Base-by-base conservation (phyloP, 2,329 filamentous ascomycete genomes). In the Exophiala xenobiotica region DNA sequence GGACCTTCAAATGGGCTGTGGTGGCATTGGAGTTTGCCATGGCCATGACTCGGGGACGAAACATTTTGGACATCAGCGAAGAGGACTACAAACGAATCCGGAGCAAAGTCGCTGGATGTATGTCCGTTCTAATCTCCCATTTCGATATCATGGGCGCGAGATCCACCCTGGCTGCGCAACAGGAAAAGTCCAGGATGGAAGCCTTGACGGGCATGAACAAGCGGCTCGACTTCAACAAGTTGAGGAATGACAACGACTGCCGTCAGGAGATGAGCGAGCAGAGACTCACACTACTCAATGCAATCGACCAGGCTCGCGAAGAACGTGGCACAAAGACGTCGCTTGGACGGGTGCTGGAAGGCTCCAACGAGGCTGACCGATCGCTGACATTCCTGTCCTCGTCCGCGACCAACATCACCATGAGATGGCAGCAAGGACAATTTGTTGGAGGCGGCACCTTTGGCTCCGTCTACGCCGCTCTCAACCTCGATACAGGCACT, bases 141-240 rank as follows among this genome's bases (percentile, higher is more conserved):
- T 99, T 99, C 64, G 93, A 99, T 69, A 97, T 99, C 70, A 96
- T 99, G 87, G 93, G 93, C 19, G 93, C 93, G 20, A 84, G 92
- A 64, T 96, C 91, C 5, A 96, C 86, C 35, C 79, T 96, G 57
- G 93, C 93, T 8, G 93, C 93, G 3, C 90, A 96, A 70, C 90
- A 90, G 1, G 93, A 99, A 71, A 91, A 90, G 68, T 89, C 95
- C 66, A 82, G 88, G 37, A 80, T 91, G 59, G 92, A 96, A 63
- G 86, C 88, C 22, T 76, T 90, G 53, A 81, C 87, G 46, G 85
- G 86, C 22, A 87, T 90, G 64, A 83, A 87, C 64, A 85, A 85
- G 64, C 56, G 58, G 35, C 78, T 93, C 58, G 90, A 95, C 65
- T 84, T 91, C 64, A 88, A 88, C 64, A 77, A 78, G 46, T 72